Conservation (phyloP, 2,329 filamentous ascomycete species). For the Anisogramma anomala region DNA sequence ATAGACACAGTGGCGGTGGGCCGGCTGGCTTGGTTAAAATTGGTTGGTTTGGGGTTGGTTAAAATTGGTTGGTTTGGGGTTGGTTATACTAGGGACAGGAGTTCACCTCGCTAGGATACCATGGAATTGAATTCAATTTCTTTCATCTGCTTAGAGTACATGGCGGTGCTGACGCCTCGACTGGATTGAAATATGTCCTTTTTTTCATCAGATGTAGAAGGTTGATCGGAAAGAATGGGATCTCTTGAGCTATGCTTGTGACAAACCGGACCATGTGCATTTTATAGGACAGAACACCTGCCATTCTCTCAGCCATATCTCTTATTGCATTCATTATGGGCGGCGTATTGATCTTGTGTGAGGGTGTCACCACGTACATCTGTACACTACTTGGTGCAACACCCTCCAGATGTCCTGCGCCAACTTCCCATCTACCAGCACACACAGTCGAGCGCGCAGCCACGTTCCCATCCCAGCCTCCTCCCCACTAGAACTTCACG, state of each 20-base stretch:
- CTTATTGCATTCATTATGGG: too few relatives aligned
- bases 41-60: neutral
- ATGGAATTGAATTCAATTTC: neutral
- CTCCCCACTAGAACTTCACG: constrained; percentile 6
- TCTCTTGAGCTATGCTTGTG: too few relatives aligned
- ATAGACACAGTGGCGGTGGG: too few relatives aligned
- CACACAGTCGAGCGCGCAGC: too few relatives aligned
- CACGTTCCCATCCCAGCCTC: neutral
- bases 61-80: neutral
- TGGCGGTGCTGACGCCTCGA: neutral
- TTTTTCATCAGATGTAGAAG: neutral
- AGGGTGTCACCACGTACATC: too few relatives aligned
- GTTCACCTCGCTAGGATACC: neutral
- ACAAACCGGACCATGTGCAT: too few relatives aligned
- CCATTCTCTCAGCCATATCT: too few relatives aligned
- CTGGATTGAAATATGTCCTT: neutral
- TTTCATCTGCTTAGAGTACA: neutral
- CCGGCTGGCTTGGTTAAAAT: neutral
- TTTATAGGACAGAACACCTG: too few relatives aligned
- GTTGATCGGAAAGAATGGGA: neutral
- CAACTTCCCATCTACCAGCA: too few relatives aligned
- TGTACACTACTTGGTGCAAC: too few relatives aligned
- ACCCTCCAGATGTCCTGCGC: too few relatives aligned
- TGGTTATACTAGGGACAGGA: neutral
- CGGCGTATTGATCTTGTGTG: too few relatives aligned